A percentile compares a stretch with the other conserved stretches of the same genome.
Evolutionary conservation across 768 basidiomycete species (phyloP).

Genomic region (Tylopilus rubrobrunneus): DNA sequence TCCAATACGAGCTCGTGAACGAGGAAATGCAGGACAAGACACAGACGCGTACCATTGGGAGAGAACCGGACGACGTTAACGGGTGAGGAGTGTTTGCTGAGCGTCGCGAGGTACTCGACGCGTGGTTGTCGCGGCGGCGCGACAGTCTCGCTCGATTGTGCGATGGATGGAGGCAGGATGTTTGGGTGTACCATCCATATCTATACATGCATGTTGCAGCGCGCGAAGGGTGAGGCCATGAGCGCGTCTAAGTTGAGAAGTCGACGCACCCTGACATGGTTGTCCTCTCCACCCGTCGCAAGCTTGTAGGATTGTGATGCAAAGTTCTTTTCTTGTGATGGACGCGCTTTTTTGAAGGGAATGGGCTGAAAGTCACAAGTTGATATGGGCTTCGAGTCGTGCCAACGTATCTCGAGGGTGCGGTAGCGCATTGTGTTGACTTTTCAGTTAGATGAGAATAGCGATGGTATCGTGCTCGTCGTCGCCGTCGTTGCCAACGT

Average conservation of each 20-base stretch:
- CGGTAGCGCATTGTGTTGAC: constrained; percentile 67
- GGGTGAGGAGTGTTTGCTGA: constrained; percentile 87
- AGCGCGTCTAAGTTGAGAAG: constrained; percentile 8
- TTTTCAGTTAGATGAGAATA: not conserved
- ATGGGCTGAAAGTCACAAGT: constrained; percentile 94
- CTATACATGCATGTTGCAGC: constrained; percentile 35
- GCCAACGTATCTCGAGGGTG: constrained; percentile 94
- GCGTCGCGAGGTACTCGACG: constrained; percentile 93
- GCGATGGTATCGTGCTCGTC: constrained; percentile 6
- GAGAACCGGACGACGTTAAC: constrained; percentile 97
- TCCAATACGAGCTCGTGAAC: constrained; percentile 2
- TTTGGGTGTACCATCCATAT: constrained; percentile 95
- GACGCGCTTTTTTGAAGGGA: constrained; percentile 77
- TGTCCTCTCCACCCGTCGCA: constrained; percentile 95
- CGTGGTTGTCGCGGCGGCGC: constrained; percentile 62
- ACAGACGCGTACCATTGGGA: constrained; percentile 69
- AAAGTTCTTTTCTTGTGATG: constrained; percentile 51
- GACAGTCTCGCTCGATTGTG: constrained; percentile 32
- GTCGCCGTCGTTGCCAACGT: constrained; percentile 2
- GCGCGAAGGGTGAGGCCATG: constrained; percentile 6
- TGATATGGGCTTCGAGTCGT: constrained; percentile 93
- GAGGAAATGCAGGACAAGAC: not conserved
- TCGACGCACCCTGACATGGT: constrained; percentile 85
- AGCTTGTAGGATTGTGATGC: constrained; percentile 79
- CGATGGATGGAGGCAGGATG: constrained; percentile 63